These are phyloP conservation scores for Monilinia aucupariae DNA, from an alignment of 2,329 filamentous ascomycete species.

Conservation along the genomic window DNA sequence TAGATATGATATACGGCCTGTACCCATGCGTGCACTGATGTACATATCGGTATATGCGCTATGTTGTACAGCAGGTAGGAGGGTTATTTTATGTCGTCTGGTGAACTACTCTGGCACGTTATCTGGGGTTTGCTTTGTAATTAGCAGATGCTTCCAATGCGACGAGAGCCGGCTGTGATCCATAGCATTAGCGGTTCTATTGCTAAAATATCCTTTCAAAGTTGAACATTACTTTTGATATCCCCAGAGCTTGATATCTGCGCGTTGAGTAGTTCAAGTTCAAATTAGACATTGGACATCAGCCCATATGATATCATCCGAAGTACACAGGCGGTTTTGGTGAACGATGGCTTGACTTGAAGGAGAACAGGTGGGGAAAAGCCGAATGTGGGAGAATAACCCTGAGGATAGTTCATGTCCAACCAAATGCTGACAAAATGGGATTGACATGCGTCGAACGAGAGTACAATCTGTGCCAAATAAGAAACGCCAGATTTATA, in stretches of 20 bases:
- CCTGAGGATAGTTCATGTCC: neutral
- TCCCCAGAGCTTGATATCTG: neutral
- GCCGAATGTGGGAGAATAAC: slow-evolving; percentile 2
- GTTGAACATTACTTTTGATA: neutral
- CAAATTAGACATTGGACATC: neutral
- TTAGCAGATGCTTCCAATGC: neutral
- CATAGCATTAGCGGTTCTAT: neutral
- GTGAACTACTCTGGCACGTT: neutral
- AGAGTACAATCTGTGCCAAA: slow-evolving; percentile 2
- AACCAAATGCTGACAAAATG: neutral
- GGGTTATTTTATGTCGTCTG: neutral
- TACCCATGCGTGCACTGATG: slow-evolving; percentile 8
- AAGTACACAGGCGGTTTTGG: neutral
- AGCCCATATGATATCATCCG: neutral
- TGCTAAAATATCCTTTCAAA: too few species aligned
- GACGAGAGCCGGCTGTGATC: neutral
- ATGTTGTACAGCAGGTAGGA: slow-evolving; percentile 6
- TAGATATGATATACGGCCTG: slow-evolving; percentile 6
- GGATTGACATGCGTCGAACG: neutral
- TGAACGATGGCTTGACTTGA: neutral
- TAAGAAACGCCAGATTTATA: neutral
- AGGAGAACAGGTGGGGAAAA: neutral
- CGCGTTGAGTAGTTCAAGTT: neutral
- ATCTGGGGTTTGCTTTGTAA: neutral
- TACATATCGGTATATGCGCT: neutral